Evolutionary conservation across 495 filamentous ascomycete genomes (phyloP), one percentile per base, ranked within the genome.

Genomic region (Penicillium chermesinum): DNA sequence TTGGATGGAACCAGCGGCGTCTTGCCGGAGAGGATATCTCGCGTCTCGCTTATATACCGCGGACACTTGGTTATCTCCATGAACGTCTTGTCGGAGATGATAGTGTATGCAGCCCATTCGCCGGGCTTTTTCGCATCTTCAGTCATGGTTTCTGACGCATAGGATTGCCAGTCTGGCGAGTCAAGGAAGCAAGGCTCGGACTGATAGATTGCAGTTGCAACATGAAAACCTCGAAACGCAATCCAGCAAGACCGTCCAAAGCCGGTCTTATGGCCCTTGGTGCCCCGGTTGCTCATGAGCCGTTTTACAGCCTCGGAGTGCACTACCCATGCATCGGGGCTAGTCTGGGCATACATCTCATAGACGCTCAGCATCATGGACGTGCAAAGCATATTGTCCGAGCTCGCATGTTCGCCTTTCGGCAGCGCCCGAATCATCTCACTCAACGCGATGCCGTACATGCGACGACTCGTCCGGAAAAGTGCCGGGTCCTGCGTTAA

Each of bases 311-410:
- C 64, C 13, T 66, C 61, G 0, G 56, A 58, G 17, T 70, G 66
- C n/a, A 62, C 49, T 2, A 62, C 58, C 64, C 64, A 70, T 4
- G 61, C 60, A 19, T 58, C 55, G 10, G 50, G 50, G 7, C 47
- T 58, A 10, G 66, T 64, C 32, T 58, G 63, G 16, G 63, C 63
- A 33, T 63, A 64, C 64, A 67, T 70, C 37, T 70, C 66, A 44
- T 59, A 70, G 4, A 67, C 53, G 14, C 62, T 62, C n/a, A 70
- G 57, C 52, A 67, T 59, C 52, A 70, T 66, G 7, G 55, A 46
- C 2, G 64, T 57, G 38, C 62, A 60, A 0, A 70, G 41, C 60
- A 67, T 67, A 14, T 58, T 63, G 38, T 62, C 61, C 0, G 61
- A 65, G 36, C 53, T 53, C 2, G 59, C 61, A 5, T 52, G 52